Conservation (phyloP, 768 basidiomycete genomes). For the Collybia mongolica region DNA sequence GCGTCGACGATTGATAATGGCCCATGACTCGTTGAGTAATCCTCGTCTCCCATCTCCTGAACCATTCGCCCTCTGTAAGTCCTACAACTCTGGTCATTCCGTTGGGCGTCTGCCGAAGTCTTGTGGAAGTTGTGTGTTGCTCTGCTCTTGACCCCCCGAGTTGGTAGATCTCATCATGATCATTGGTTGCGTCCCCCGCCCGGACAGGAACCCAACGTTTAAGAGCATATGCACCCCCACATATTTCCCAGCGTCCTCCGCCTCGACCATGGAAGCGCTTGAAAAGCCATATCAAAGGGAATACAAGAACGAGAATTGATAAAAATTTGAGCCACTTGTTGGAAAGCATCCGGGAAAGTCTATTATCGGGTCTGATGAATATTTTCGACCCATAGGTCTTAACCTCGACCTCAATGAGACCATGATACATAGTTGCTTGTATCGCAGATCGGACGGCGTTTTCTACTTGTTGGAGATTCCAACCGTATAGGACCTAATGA, state of each 20-base stretch:
- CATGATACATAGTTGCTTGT: constrained; percentile 40
- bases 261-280: constrained; percentile 64
- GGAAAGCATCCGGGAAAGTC: constrained; percentile 64
- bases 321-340: constrained; percentile 72
- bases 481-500: constrained; percentile 42
- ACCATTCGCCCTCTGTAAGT: constrained; percentile 75
- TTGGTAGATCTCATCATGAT: too few relatives aligned
- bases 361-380: constrained; percentile 66
- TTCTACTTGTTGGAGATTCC: constrained; percentile 44
- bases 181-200: constrained; percentile 1
- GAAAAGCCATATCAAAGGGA: constrained; percentile 81
- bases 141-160: constrained; percentile 1
- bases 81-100: constrained; percentile 50
- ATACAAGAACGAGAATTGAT: constrained; percentile 67
- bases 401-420: constrained; percentile 49
- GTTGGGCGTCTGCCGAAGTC: constrained; percentile 27
- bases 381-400: constrained; percentile 45
- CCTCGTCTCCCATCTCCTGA: constrained; percentile 69
- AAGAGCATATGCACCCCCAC: constrained; percentile 74
- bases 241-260: constrained; percentile 75
- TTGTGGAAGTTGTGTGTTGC: constrained; percentile 9
- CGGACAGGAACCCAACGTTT: constrained; percentile 43
- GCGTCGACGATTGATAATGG: constrained; percentile 39
- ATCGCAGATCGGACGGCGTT: constrained; percentile 40
- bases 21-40: constrained; percentile 59